Conservation (phyloP, 176 grass and related monocot species). For the Urochloa ruziziensis region DNA sequence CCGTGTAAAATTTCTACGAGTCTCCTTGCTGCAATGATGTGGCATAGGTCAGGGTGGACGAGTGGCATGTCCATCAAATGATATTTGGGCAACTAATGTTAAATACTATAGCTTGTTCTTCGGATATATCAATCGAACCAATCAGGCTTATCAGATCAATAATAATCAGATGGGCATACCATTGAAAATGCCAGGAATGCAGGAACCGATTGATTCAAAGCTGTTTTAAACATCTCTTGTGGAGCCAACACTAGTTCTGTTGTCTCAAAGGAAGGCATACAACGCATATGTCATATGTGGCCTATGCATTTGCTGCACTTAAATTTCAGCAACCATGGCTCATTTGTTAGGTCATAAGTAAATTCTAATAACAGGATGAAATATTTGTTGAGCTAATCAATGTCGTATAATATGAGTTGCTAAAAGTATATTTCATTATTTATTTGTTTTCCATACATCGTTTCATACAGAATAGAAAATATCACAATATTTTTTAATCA, state of each 20-base stretch:
- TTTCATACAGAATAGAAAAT: not conserved
- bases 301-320: not conserved
- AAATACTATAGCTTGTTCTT: too few relatives aligned
- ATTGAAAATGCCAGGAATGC: too few relatives aligned
- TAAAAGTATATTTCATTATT: not conserved
- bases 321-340: not conserved
- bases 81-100: too few relatives aligned
- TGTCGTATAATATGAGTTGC: not conserved
- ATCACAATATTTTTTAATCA: not conserved
- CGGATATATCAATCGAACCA: too few relatives aligned
- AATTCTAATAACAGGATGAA: not conserved
- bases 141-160: not conserved
- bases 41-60: too few relatives aligned
- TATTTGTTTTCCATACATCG: not conserved
- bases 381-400: not conserved
- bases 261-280: too few relatives aligned
- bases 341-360: not conserved
- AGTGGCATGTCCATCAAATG: too few relatives aligned
- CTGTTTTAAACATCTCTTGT: too few relatives aligned
- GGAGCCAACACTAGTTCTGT: not conserved
- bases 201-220: not conserved
- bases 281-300: not conserved
- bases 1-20: too few relatives aligned
- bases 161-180: not conserved
- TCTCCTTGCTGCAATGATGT: too few relatives aligned